Conservation (phyloP, 768 basidiomycete species). For the Rhodotorula paludigena region DNA sequence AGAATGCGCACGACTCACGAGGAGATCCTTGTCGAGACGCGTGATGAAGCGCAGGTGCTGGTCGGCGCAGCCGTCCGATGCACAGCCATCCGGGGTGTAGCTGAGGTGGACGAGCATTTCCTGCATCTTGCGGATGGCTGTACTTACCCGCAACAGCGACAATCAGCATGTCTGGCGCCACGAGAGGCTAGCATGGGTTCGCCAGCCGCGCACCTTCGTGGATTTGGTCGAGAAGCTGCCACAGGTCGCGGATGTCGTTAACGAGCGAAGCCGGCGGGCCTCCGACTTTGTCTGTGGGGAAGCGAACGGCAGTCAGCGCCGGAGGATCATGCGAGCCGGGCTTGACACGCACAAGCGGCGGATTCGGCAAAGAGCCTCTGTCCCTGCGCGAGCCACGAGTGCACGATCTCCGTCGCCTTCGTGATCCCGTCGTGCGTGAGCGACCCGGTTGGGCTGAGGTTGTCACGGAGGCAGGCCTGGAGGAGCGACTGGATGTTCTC, state of each 20-base stretch:
- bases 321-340: neutral
- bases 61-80: conserved; percentile 12
- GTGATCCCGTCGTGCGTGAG: conserved; percentile 6
- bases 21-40: conserved; percentile 11
- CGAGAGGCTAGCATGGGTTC: no score
- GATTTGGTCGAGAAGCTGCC: conserved; percentile 19
- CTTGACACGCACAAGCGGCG: conserved; percentile 4
- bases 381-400: conserved; percentile 5
- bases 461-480: neutral
- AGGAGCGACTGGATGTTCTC: neutral
- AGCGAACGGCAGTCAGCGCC: neutral
- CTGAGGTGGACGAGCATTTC: conserved; percentile 19
- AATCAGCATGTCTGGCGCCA: no score
- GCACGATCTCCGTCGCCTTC: neutral
- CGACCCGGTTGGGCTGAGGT: neutral
- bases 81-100: conserved; percentile 8
- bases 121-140: conserved; percentile 11
- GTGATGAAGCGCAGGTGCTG: conserved; percentile 20
- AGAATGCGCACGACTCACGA: neutral
- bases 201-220: conserved; percentile 8
- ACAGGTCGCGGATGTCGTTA: neutral
- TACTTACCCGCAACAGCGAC: accelerated
- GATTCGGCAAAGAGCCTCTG: conserved; percentile 5
- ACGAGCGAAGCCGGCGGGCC: neutral
- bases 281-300: neutral